Base-by-base conservation (phyloP, 2,329 filamentous ascomycete species). In the Bimuria novae-zelandiae region DNA sequence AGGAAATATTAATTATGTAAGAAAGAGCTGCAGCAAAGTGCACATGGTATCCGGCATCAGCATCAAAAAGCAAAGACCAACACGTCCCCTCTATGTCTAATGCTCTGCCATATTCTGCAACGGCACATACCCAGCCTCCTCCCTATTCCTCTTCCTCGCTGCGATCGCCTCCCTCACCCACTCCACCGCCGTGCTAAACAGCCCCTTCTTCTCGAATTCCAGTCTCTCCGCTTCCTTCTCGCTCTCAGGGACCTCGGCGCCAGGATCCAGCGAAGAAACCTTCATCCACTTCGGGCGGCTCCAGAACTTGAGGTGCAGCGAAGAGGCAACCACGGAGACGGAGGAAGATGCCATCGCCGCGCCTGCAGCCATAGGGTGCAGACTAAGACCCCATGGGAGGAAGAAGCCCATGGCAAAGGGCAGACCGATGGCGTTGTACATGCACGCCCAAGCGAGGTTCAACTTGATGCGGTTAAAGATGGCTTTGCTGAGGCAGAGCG, bases 341-440 rank as follows among this genome's bases (percentile, higher is more conserved):
- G 89, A 93, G 52, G 89, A 94, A 60, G 83, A 85, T 1, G 92
- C 93, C 92, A 99, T 97, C 44, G 94, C 94, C 3, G 90, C 91
- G 17, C 92, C 92, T 1, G 94, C 94, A 44, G 92, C 92, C 87
- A 97, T 93, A 21, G 94, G 92, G 62, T 96, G 94, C 60, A 97
- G 80, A 65, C 92, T 87, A 55, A 89, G 84, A 27, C 93, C 94
- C 61, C 96, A 85, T 0, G 94, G 93, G 4, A 99, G 79, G 79
- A 97, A 95, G 64, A 97, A 77, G 21, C 94, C 94, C 94, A 97
- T 97, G 35, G 94, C 94, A 65, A 99, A 95, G 2, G 94, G 94
- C 12, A 99, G 81, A 1, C 94, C 94, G 55, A 97, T 77, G 43
- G 91, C 58, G 73, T 99, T 99, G 82, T 99, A 99, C 58, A 91